Conservation (phyloP, 805 yeast genomes). For the Osmozyma mogii region DNA sequence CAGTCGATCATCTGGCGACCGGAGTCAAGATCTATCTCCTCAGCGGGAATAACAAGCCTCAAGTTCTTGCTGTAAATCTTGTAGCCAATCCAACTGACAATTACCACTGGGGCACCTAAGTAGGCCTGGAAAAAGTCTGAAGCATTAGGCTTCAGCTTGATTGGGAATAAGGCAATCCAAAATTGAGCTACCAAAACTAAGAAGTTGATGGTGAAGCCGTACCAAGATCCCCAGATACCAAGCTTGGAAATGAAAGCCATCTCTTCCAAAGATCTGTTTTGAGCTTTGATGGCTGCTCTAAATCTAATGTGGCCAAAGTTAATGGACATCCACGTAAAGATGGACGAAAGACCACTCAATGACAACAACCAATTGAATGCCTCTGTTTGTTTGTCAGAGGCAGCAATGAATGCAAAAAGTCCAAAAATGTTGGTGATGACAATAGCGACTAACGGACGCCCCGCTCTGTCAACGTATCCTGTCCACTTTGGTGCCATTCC, state of each 20-base stretch:
- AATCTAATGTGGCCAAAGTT: slow-evolving; percentile 54
- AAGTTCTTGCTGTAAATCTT: slow-evolving; percentile 26
- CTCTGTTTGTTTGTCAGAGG: slow-evolving; percentile 37
- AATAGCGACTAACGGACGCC: slow-evolving; percentile 3
- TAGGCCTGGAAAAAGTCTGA: slow-evolving; percentile 25
- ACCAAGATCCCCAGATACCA: slow-evolving; percentile 2
- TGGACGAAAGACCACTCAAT: slow-evolving; percentile 52
- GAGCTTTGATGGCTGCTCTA: slow-evolving; percentile 48
- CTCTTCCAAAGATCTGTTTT: slow-evolving; percentile 32
- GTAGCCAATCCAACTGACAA: slow-evolving; percentile 24
- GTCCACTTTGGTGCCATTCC: slow-evolving; percentile 4
- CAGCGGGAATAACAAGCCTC: slow-evolving; percentile 17
- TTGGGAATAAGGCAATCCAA: slow-evolving; percentile 1
- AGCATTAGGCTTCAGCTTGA: slow-evolving; percentile 15
- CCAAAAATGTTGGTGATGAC: slow-evolving; percentile 1
- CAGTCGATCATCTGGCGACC: no score
- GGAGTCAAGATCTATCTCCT: slow-evolving; percentile 24
- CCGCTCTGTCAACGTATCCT: slow-evolving; percentile 2
- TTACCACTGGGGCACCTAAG: slow-evolving; percentile 26
- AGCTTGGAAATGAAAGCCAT: slow-evolving; percentile 1
- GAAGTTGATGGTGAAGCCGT: slow-evolving; percentile 7
- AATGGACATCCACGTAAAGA: slow-evolving; percentile 59
- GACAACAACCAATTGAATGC: slow-evolving; percentile 63
- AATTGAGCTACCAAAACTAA: slow-evolving; percentile 1
- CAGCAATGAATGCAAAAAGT: slow-evolving; percentile 12